Evolutionary conservation across 768 basidiomycete species (phyloP), one percentile per base, ranked within the genome.

Genomic region (Asterophora lycoperdoides): DNA sequence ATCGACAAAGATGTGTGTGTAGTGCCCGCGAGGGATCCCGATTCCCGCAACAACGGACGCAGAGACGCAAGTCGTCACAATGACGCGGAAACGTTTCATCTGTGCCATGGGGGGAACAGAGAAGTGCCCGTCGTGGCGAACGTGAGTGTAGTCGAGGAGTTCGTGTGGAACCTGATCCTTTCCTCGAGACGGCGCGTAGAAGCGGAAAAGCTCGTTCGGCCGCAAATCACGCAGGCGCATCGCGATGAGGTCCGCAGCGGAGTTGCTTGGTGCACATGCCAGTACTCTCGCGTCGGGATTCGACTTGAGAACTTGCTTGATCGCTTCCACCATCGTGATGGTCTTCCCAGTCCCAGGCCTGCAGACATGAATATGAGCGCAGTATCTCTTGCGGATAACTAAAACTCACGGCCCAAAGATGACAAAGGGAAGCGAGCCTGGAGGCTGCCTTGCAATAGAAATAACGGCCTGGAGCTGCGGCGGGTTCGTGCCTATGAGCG

Each of bases 271-370:
- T 4, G 83, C 81, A 46, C 79, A 82, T 0, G 76, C 81, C 2
- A 84, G 68, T 26, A 84, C 67, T n/a, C 63, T 70, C 1, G 76
- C 67, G 0, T 57, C 47, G 0, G 74, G 70, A 40, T 73, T 60
- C 4, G 44, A 48, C 2, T 46, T 48, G 4, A 82, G 64, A 3
- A 84, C 54, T 56, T 84, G 83, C 1, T 61, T 66, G 15, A 84
- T 83, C 0, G 79, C 73, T 60, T 84, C 83, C 1, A 83, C 72
- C 9, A 79, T 68, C 0, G 80, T 83, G 15, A 84, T 74, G 0
- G 83, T 86, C 63, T 85, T 86, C 1, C 84, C 84, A 0, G 84
- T 86, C 6, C 81, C 80, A 4, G 80, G 80, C 9, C 80, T 81
- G 42, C 23, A 51, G 37, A 11, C 14, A n/a, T 38, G 6, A 10